Evolutionary conservation across 495 filamentous ascomycete species (phyloP).

Genomic region (Aspergillus olivimuriae): DNA sequence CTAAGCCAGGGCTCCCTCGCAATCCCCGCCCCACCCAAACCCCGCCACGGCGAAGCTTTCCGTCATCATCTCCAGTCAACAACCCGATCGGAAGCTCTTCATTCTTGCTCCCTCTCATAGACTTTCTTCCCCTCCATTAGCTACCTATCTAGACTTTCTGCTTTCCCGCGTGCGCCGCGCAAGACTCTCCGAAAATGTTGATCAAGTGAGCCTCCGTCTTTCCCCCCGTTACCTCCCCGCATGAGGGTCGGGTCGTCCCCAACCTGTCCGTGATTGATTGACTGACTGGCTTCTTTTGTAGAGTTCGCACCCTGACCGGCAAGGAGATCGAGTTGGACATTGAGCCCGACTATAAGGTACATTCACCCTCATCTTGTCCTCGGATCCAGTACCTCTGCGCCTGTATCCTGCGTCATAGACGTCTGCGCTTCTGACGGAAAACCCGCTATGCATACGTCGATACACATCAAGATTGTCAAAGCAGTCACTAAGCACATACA

Average conservation of each 20-base stretch:
- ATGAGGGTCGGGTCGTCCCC: neutral
- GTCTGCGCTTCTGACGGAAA: no score
- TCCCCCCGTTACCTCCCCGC: neutral
- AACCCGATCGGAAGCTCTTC: neutral
- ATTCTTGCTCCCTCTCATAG: neutral
- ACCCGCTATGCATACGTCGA: no score
- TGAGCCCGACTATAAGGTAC: slow-evolving; percentile 85
- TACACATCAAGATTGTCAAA: no score
- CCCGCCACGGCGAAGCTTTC: slow-evolving; percentile 10
- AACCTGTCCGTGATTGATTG: slow-evolving; percentile 1
- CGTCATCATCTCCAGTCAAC: neutral
- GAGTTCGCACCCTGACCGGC: slow-evolving; percentile 94
- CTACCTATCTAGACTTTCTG: neutral
- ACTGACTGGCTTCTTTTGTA: slow-evolving; percentile 26
- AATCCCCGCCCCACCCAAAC: slow-evolving; percentile 15
- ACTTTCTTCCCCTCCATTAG: no score
- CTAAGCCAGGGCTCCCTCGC: neutral
- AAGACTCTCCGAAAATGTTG: slow-evolving; percentile 30
- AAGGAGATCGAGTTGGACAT: slow-evolving; percentile 99
- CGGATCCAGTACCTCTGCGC: no score
- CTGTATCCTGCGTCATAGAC: no score
- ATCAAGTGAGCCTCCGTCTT: slow-evolving; percentile 36
- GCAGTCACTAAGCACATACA: no score
- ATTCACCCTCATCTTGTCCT: slow-evolving; percentile 3
- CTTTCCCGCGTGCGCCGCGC: slow-evolving; percentile 1